Base-by-base conservation (phyloP, 192 early-diverging fungal genomes). In the Paraglomus brasilianum region DNA sequence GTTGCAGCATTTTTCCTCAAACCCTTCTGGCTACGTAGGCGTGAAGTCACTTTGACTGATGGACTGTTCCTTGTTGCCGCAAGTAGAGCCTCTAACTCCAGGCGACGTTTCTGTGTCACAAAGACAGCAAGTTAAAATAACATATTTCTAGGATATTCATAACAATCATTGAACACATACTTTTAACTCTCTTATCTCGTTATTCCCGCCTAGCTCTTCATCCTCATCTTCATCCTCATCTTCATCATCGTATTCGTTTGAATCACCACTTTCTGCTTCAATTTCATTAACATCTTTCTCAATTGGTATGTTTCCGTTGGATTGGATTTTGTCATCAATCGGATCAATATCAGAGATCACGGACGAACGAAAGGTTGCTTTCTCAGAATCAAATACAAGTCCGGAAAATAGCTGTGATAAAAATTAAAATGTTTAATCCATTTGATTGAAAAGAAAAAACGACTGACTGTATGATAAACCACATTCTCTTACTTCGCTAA, bases 401-500 rank as follows among this genome's bases (percentile, higher is more conserved):
- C 65, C 65, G 8, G 10, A 21, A 11, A 67, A 43, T 55, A 44
- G 42, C 65, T 67, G 43, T 41, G 51, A 55, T 1, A 38, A 2
- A n/a, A n/a, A 14, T 13, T 38, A 46, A 7, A 13, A 11, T 41
- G 17, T 45, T 21, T 62, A 62, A 24, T 9, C 14, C 8, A n/a
- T 5, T 5, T 10, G 38, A 40, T 17, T 6, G 5, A 21, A 61
- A 70, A 1, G 36, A 41, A 24, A 70, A 47, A 70, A 10, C 1
- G 5, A 38, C 21, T 36, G 6, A 11, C 15, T 14, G n/a, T n/a
- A 14, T 1, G 44, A 14, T 39, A 15, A 42, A 40, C 24, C 24
- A 39, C 43, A 61, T 36, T 15, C 51, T 60, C 14, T 74, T 74
- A 79, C 78, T 69, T 79, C 66, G 38, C 66, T 58, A 39, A 79